Base-by-base conservation (phyloP, 2,329 filamentous ascomycete species). In the Escovopsis sp. region DNA sequence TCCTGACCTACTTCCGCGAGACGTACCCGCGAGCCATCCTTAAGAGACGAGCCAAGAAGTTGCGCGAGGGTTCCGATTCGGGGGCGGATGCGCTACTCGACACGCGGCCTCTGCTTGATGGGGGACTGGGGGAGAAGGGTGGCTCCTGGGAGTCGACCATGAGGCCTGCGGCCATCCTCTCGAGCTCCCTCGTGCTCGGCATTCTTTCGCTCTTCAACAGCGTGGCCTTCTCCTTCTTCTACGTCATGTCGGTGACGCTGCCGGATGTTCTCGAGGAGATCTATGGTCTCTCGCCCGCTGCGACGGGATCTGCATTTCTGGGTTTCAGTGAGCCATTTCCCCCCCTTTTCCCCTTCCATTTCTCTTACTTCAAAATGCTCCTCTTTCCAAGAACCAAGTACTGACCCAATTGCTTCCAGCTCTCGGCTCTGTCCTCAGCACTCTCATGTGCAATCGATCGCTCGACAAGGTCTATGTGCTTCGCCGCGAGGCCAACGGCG, bases 1-100 rank as follows among this genome's bases (percentile, higher is more conserved):
- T 77, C 47, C 53, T 78, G 7, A 58, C 59, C 0, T 67, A 60
- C 50, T 75, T 73, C 51, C 59, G 66, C 6, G 77, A 82, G 59
- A 81, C 77, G 11, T 81, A 80, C 56, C 71, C 69, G 51, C 65
- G 75, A 35, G 59, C 66, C 1, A 75, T 80, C 38, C 56, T 80
- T 36, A 55, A 63, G 37, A 59, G 59, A 4, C 58, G 26, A 49
- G 33, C 47, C 48, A n/a, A 11, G 4, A 18, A 39, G 37, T 12
- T 30, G 37, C 37, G 28, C 5, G 28, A 23, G 23, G 23, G 23
- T 23, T 23, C 28, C 28, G 28, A 9, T 11, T 9, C 28, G 4
- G 23, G 23, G 2, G 26, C 8, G n/a, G 36, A 26, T 3, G 23
- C 37, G 4, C 19, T 7, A 3, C n/a, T 26, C 4, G 35, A 18